These are phyloP conservation scores for Mollisiaceae sp. DNA, from an alignment of 2,329 filamentous ascomycete species.

Conservation along the genomic window DNA sequence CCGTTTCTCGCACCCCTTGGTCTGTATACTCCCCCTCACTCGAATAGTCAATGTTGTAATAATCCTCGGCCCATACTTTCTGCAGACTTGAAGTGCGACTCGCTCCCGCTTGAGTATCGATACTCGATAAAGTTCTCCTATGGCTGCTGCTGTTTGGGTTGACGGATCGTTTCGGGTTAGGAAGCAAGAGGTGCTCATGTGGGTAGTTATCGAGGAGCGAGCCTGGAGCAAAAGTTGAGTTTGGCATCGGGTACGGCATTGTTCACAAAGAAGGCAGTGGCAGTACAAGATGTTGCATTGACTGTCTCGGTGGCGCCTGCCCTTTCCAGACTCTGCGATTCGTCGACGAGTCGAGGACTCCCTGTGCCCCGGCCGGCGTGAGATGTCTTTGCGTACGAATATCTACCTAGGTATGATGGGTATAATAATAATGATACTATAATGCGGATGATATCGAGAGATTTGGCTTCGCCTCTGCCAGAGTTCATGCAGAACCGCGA, in stretches of 20 bases:
- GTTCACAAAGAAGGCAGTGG: constrained; percentile 17
- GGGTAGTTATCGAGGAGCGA: constrained; percentile 17
- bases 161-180: constrained; percentile 16
- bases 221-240: constrained; percentile 7
- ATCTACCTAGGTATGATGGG: too few species aligned
- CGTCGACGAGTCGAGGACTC: not conserved
- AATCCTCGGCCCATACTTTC: constrained; percentile 39
- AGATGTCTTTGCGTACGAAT: too few species aligned
- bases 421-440: not conserved
- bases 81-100: constrained; percentile 34
- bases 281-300: constrained; percentile 27
- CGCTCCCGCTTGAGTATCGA: constrained; percentile 17
- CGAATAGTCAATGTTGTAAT: constrained; percentile 23
- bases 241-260: constrained; percentile 19
- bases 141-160: constrained; percentile 10
- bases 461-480: constrained; percentile 11
- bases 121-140: constrained; percentile 22
- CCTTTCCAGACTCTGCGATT: constrained; percentile 19
- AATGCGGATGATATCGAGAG: constrained; percentile 9
- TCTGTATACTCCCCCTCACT: constrained; percentile 25
- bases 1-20: constrained; percentile 13
- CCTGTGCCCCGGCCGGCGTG: too few species aligned
- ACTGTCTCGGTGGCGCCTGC: constrained; percentile 29
- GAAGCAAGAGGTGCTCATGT: constrained; percentile 2
- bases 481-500: constrained; percentile 14